Evolutionary conservation across 768 basidiomycete species (phyloP), one percentile per base, ranked within the genome.

Genomic region (Mycena olivaceomarginata): DNA sequence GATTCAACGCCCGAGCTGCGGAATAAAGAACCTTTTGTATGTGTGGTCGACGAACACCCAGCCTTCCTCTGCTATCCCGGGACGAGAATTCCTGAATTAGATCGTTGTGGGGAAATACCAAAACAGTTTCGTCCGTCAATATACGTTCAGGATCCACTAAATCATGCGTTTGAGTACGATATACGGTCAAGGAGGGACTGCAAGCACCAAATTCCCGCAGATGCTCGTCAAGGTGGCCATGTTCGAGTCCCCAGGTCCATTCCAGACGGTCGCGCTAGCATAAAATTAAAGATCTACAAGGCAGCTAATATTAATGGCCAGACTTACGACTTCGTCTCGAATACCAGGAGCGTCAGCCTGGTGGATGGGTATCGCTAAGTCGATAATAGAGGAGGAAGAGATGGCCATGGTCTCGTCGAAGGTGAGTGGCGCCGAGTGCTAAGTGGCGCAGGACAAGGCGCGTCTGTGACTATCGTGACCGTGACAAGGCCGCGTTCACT

Each of bases 191-290:
- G 31, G 56, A 11, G 25, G 22, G n/a, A 31, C 40, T 18, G 5
- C 22, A 62, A 59, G 15, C 39, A 68, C 73, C 15, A n/a, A 74
- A 68, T 22, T 25, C 18, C 12, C 4, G 10, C 73, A 67, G 16
- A 69, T 74, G 67, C 12, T 62, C 66, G 16, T 74, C 73, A 13
- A 74, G 51, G 53, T 39, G 45, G 18, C 37, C 25, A 59, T 56
- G 46, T 41, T 40, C 46, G 22, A 74, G 48, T 12, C 67, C 73
- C 60, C 73, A 74, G 10, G 46, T 69, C 73, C 73, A 74, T 51
- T 74, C 73, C 15, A 74, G 31, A 18, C 22, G 39, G 18, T 16
- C 18, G 10, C 73, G 73, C 73, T 74, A 67, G 9, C 4, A n/a
- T 53, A 41, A 9, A 4, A n/a, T 41, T 20, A n/a, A 3, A 31